phyloP scores from a whole-genome alignment of 2,329 filamentous ascomycete species.

The Sporothrix dimorphospora region DNA sequence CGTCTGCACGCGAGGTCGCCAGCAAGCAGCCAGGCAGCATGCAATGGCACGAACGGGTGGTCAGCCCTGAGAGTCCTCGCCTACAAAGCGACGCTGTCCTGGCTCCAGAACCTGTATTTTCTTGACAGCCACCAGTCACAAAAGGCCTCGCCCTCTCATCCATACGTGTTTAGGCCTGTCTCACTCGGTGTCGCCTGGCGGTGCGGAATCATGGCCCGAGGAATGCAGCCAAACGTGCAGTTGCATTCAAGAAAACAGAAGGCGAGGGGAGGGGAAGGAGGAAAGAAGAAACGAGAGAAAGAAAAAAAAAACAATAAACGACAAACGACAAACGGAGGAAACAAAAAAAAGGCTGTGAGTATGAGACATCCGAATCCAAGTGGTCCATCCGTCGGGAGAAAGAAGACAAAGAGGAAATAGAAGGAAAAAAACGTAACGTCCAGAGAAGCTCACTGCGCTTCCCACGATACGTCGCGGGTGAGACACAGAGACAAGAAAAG shows the following conservation, averaged over 20 bases:
- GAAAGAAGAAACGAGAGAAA: background rate
- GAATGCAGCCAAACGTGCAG: conserved; percentile 20
- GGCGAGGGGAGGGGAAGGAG: background rate
- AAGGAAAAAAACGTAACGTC: too few relatives aligned
- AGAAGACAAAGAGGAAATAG: background rate
- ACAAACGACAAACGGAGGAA: background rate
- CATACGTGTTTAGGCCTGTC: background rate
- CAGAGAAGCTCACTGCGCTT: background rate
- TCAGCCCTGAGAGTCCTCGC: background rate
- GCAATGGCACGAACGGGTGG: conserved; percentile 12
- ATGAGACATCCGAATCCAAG: background rate
- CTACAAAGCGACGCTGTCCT: background rate
- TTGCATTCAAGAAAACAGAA: background rate
- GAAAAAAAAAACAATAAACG: background rate
- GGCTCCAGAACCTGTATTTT: background rate
- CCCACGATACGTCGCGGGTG: background rate
- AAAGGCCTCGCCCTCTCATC: background rate
- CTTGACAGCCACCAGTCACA: background rate
- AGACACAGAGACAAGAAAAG: background rate
- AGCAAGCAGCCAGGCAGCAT: too few relatives aligned
- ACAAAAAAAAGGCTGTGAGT: background rate
- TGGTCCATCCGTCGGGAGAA: background rate
- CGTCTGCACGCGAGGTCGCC: too few relatives aligned
- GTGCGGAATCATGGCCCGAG: background rate
- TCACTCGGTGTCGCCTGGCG: background rate